Evolutionary conservation across 768 basidiomycete species (phyloP), one percentile per base, ranked within the genome.

Genomic region (Trametes cubensis): DNA sequence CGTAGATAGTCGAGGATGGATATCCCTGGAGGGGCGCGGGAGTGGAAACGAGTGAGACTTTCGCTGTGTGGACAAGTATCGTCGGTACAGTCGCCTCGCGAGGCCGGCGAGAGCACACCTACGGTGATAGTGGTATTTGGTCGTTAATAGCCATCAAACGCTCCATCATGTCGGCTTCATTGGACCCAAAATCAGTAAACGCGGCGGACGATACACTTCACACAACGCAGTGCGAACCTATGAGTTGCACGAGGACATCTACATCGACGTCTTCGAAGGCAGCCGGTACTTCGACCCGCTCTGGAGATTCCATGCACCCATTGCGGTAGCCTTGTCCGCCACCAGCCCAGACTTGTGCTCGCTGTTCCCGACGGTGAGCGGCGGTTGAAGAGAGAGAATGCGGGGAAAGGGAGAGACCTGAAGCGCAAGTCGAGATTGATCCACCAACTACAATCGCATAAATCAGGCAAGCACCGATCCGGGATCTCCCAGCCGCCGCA

Each of bases 71-170:
- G 65, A 59, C 65, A n/a, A 59, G 23, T 48, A 70, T 64, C 51
- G 60, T 58, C 63, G 59, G 70, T 46, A 62, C 59, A 55, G 58
- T 65, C 42, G 45, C 61, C 40, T 47, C 42, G 63, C 26, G 48
- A 68, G 71, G 66, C 41, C 64, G 80, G 64, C 47, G 49, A 18
- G 53, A 25, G 26, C 51, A n/a, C 61, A 66, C 75, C 62, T 63
- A 94, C 85, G 94, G 89, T 41, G 87, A 86, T 65, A 98, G 81
- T 60, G 94, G 90, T 75, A 99, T 94, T 73, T 85, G 86, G 80
- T 99, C 96, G 81, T 99, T 99, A 84, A 97, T 94, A 57, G 83
- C 80, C 77, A 97, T 95, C 70, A 99, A 80, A 65, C 95, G 90
- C 72, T 95, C 86, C 69, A 99, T 85, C 95, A 98, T 98, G 77